These are phyloP conservation scores for Populus euphratica DNA, from an alignment of 345 rosid genomes.

Conservation along the genomic window DNA sequence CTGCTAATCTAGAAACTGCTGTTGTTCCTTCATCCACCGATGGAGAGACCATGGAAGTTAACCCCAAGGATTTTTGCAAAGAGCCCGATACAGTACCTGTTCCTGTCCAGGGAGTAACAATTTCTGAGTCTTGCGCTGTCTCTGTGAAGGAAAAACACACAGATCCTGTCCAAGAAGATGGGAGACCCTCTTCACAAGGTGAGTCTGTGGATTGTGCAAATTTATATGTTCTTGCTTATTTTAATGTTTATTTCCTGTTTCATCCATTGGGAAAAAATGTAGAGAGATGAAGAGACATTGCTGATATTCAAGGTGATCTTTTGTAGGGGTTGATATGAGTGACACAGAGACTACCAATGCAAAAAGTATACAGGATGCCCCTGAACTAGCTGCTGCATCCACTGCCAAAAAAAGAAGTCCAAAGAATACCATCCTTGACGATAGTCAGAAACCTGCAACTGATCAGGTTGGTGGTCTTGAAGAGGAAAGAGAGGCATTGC, in stretches of 20 bases:
- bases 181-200: constrained; percentile 24
- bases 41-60: constrained; percentile 13
- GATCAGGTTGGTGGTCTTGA: constrained; percentile 11
- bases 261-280: neutral
- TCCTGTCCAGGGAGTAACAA: constrained; percentile 4
- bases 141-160: constrained; percentile 24
- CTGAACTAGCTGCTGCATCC: constrained; percentile 9
- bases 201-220: constrained; percentile 7
- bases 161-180: constrained; percentile 20
- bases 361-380: constrained; percentile 12
- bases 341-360: constrained; percentile 6
- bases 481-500: constrained; percentile 11
- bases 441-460: constrained; percentile 2
- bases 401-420: neutral
- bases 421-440: neutral
- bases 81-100: constrained; percentile 17
- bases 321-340: constrained; percentile 20
- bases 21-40: constrained; percentile 12
- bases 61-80: constrained; percentile 14
- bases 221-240: neutral
- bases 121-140: constrained; percentile 23
- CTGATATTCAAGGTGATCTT: constrained; percentile 12
- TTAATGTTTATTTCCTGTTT: neutral
- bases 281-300: constrained; percentile 3
- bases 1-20: constrained; percentile 20